Conservation (phyloP, 306 rosid genomes). For the Fagus sylvatica region DNA sequence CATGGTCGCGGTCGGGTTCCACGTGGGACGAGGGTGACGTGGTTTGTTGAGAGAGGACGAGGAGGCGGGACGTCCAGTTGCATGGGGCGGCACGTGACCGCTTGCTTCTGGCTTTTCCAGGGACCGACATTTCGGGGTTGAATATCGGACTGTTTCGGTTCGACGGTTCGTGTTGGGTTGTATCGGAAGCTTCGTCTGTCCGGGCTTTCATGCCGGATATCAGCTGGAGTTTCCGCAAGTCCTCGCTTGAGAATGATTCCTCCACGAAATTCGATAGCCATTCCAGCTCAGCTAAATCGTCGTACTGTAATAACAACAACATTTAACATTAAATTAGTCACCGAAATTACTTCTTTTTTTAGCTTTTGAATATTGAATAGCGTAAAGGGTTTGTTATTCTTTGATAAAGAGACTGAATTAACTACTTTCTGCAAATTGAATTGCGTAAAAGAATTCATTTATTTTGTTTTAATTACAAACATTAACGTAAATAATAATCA, state of each 20-base stretch:
- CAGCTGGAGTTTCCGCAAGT: conserved; percentile 69
- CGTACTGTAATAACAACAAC: conserved; percentile 46
- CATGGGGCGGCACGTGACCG: conserved; percentile 73
- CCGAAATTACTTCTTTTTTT: not conserved
- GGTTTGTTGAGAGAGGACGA: conserved; percentile 48
- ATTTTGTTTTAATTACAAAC: no score
- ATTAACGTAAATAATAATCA: not conserved
- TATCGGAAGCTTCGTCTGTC: conserved; percentile 38
- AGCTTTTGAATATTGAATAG: not conserved
- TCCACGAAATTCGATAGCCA: conserved; percentile 86
- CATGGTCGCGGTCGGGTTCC: no score
- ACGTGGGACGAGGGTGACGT: conserved; percentile 15
- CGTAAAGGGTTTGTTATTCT: conserved; percentile 21
- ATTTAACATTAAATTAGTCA: not conserved
- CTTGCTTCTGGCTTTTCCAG: conserved; percentile 91
- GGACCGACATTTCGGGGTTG: conserved; percentile 55
- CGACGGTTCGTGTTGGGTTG: conserved; percentile 27
- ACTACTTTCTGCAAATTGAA: conserved; percentile 6
- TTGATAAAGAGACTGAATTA: not conserved
- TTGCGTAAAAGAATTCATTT: no score
- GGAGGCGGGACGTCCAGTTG: conserved; percentile 81
- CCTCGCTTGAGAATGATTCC: conserved; percentile 86
- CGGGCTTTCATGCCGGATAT: conserved; percentile 62
- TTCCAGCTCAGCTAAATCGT: conserved; percentile 86
- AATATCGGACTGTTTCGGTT: conserved; percentile 35